Evolutionary conservation across 768 basidiomycete species (phyloP).

Genomic region (Hemileccinum impolitum): DNA sequence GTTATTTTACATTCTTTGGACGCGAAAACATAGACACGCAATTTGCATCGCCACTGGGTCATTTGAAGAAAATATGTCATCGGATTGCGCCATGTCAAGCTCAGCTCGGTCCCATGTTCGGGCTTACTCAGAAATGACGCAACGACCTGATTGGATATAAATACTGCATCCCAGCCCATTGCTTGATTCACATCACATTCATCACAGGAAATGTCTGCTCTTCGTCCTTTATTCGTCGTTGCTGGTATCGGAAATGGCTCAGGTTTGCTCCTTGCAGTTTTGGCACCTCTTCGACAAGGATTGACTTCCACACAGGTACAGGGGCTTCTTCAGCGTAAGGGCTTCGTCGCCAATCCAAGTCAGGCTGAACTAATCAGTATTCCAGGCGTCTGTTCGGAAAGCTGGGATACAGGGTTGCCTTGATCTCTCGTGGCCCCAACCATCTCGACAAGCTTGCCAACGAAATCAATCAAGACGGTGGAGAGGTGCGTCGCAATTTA

Average conservation of each 20-base stretch:
- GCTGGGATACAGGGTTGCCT: conserved; percentile 62
- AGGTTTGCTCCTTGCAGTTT: conserved; percentile 19
- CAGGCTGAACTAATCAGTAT: neutral
- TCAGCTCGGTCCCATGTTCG: neutral
- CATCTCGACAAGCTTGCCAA: conserved; percentile 50
- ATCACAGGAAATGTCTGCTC: conserved; percentile 24
- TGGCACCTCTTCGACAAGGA: neutral
- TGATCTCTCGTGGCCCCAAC: conserved; percentile 57
- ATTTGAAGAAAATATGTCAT: neutral
- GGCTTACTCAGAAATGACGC: conserved; percentile 19
- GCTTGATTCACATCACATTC: neutral
- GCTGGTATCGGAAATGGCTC: conserved; percentile 49
- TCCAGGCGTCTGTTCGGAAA: conserved; percentile 56
- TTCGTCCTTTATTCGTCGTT: conserved; percentile 54
- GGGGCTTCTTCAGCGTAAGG: conserved; percentile 58
- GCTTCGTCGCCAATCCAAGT: neutral
- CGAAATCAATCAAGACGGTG: conserved; percentile 56
- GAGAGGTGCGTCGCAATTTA: conserved; percentile 41
- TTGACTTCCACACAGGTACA: conserved; percentile 38
- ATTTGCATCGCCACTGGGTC: neutral
- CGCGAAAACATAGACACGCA: conserved; percentile 15
- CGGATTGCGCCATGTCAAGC: conserved; percentile 9
- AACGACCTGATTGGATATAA: conserved; percentile 8
- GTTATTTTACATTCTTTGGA: conserved; percentile 10
- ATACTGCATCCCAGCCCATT: neutral